Evolutionary conservation across 768 basidiomycete genomes (phyloP), one percentile per base, ranked within the genome.

Genomic region (Mycena galopus): DNA sequence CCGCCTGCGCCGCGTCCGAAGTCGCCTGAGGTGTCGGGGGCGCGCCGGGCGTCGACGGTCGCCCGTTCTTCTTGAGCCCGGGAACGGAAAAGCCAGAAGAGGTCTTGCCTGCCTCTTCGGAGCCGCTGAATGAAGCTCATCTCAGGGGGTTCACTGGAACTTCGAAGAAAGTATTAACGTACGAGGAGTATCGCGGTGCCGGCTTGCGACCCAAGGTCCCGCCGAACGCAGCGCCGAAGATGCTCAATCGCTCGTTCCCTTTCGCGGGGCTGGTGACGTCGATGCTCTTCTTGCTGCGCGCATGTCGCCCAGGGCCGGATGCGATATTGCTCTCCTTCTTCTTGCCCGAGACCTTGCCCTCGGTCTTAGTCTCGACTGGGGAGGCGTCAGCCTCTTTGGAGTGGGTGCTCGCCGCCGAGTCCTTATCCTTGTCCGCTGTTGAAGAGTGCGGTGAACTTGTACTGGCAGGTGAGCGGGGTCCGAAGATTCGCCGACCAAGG

Each of bases 211-310:
- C 44, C n/a, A 47, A 3, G n/a, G 44, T n/a, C 17, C 44, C 88
- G 14, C 84, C 82, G 72, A 95, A 90, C 4, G 90, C 81, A 23
- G 86, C 87, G 17, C 94, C 94, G 77, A 98, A 97, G 77, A 97
- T 91, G 77, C 95, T 96, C 71, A 94, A 80, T n/a, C 94, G 84
- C 50, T 94, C 92, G 5, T 17, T 27, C 23, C 83, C 77, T 73
- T 85, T 86, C 3, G 81, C 73, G 12, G 75, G 32, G 35, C 44
- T 57, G 55, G 23, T 57, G n/a, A n/a, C 83, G 62, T 93, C 92
- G 19, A 83, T 57, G 70, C 86, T 87, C 72, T 86, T 88, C 81
- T 89, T 92, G 21, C 79, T 71, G 68, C 89, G 86, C 27, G 84
- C 79, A 33, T 86, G 85, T 62, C 86, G 79, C 65, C 77, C 78